Evolutionary conservation across 2,329 filamentous ascomycete species (phyloP).

Genomic region (Emericellopsis cladophorae): DNA sequence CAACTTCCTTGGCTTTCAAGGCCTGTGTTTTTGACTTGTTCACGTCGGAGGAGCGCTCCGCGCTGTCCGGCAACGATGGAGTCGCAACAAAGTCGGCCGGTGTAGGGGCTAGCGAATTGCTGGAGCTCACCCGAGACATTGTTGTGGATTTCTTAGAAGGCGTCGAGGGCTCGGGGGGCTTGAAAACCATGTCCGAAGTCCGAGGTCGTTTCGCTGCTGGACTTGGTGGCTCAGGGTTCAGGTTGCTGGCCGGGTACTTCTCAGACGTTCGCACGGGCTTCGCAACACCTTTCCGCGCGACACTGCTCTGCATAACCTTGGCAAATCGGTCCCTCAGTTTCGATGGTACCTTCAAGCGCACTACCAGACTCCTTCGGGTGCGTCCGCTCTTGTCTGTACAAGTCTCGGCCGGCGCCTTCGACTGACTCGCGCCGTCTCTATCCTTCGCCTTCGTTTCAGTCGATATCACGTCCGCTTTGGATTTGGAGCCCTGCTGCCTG

Average conservation of each 20-base stretch:
- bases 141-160: constrained; percentile 36
- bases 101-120: constrained; percentile 37
- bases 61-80: background rate
- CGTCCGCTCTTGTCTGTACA: constrained; percentile 6
- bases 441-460: constrained; percentile 4
- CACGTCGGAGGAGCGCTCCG: background rate
- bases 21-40: background rate
- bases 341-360: constrained; percentile 37
- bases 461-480: constrained; percentile 5
- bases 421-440: background rate
- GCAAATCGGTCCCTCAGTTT: constrained; percentile 28
- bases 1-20: background rate
- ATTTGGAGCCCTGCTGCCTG: constrained; percentile 14
- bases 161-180: constrained; percentile 29
- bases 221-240: constrained; percentile 19
- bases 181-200: constrained; percentile 23
- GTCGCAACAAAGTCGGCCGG: constrained; percentile 27
- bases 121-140: constrained; percentile 42
- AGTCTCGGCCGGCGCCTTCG: background rate
- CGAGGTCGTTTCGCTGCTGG: constrained; percentile 25
- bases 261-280: too few relatives aligned
- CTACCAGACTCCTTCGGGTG: constrained; percentile 19
- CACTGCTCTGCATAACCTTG: constrained; percentile 30
- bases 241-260: constrained; percentile 14
- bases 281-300: constrained; percentile 31